These are phyloP conservation scores for Bipolaris oryzae DNA, from an alignment of 2,329 filamentous ascomycete species.

Conservation along the genomic window DNA sequence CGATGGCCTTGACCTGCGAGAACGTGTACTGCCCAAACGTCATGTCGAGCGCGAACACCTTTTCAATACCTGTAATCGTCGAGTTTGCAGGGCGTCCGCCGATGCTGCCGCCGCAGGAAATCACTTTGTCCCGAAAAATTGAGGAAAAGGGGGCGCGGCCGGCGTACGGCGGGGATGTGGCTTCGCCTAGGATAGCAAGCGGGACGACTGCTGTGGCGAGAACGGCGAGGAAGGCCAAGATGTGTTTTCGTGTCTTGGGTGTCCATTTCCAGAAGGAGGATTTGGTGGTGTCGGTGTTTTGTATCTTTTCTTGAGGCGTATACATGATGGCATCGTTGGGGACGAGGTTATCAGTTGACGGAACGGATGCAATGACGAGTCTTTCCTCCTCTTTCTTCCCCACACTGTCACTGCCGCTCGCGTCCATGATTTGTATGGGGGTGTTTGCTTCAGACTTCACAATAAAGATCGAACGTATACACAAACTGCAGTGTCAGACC, in stretches of 20 bases:
- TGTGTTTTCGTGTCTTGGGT: constrained; percentile 16
- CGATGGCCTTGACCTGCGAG: constrained; percentile 44
- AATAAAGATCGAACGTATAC: no score
- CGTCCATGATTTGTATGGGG: no score
- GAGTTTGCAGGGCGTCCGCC: constrained; percentile 18
- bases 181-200: constrained; percentile 14
- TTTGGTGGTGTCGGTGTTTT: neutral
- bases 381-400: constrained; percentile 8
- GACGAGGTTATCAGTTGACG: neutral
- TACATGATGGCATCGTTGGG: no score
- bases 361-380: neutral
- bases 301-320: no score
- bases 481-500: no score
- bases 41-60: constrained; percentile 37
- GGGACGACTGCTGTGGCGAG: constrained; percentile 14
- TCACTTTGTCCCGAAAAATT: constrained; percentile 23
- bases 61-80: constrained; percentile 30
- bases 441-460: no score
- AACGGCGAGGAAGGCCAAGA: constrained; percentile 18
- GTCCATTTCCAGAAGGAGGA: constrained; percentile 1
- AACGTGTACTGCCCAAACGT: constrained; percentile 37
- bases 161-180: constrained; percentile 4
- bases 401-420: neutral
- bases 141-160: constrained; percentile 4
- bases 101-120: constrained; percentile 18